These are phyloP conservation scores for Fusarium hainanense DNA, from an alignment of 2,329 filamentous ascomycete genomes.

Conservation along the genomic window DNA sequence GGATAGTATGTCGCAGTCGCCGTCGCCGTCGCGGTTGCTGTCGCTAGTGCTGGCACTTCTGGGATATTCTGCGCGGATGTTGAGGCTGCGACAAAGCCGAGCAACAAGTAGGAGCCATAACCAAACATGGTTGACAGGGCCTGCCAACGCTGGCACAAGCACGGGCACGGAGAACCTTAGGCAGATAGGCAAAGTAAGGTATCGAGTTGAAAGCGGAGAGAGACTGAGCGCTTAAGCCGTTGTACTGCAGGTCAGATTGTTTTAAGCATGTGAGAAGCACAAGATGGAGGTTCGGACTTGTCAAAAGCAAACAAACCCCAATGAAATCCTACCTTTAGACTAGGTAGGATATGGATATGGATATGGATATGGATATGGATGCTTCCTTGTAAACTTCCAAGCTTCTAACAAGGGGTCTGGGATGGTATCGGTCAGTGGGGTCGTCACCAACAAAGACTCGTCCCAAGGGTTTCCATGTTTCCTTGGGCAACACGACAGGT, in stretches of 20 bases:
- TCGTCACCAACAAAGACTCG: conserved; percentile 10
- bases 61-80: conserved; percentile 35
- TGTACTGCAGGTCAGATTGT: conserved; percentile 25
- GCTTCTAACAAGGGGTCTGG: conserved; percentile 34
- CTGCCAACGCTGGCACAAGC: background rate
- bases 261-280: conserved; percentile 22
- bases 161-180: background rate
- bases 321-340: background rate
- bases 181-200: background rate
- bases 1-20: conserved; percentile 20
- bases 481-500: conserved; percentile 31
- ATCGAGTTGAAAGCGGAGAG: background rate
- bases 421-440: conserved; percentile 37
- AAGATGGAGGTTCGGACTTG: conserved; percentile 2
- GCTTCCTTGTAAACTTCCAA: conserved; percentile 22
- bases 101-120: conserved; percentile 36
- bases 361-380: background rate
- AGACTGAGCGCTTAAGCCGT: conserved; percentile 8
- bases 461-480: conserved; percentile 13
- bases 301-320: conserved; percentile 5
- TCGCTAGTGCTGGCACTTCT: conserved; percentile 34
- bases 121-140: conserved; percentile 37
- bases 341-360: background rate
- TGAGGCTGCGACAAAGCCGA: conserved; percentile 37
- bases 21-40: conserved; percentile 3